Conservation (phyloP, 2,329 filamentous ascomycete species). For the Coniella vitis region DNA sequence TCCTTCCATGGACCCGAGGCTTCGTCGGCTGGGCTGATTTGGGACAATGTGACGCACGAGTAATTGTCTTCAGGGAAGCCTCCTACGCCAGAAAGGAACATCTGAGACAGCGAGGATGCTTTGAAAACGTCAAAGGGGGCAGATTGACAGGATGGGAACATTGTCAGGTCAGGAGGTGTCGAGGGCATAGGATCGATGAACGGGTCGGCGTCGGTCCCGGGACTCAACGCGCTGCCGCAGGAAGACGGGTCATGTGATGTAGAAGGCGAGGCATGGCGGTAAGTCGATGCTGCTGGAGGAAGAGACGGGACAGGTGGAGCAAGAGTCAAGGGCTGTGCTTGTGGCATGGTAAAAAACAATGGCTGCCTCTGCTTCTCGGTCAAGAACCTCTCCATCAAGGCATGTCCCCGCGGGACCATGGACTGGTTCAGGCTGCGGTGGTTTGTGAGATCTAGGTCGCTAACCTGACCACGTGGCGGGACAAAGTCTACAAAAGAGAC, state of each 20-base stretch:
- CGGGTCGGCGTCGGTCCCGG: conserved; percentile 33
- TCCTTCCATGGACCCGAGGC: conserved; percentile 23
- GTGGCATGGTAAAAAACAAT: conserved; percentile 20
- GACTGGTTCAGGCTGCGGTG: conserved; percentile 17
- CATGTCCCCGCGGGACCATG: conserved; percentile 18
- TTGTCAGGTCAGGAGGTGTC: conserved; percentile 30
- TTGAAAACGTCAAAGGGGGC: conserved; percentile 22
- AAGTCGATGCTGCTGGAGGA: conserved; percentile 16
- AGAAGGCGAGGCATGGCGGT: conserved; percentile 30
- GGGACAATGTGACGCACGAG: conserved; percentile 28
- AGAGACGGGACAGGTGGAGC: conserved; percentile 13
- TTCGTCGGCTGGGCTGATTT: conserved; percentile 29
- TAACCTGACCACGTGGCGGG: not conserved
- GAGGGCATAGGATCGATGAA: conserved; percentile 28
- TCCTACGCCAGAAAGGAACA: conserved; percentile 25
- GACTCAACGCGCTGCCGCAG: conserved; percentile 31
- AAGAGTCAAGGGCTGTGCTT: conserved; percentile 7
- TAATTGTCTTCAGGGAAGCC: conserved; percentile 16
- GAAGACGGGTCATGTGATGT: conserved; percentile 31
- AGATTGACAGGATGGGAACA: conserved; percentile 24
- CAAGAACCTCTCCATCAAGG: conserved; percentile 23
- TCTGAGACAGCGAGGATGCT: conserved; percentile 21
- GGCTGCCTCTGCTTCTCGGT: conserved; percentile 23
- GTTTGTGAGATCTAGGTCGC: conserved; percentile 23
- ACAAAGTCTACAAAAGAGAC: not conserved